Base-by-base conservation (phyloP, 768 basidiomycete genomes). In the Lactarius hatsudake region DNA sequence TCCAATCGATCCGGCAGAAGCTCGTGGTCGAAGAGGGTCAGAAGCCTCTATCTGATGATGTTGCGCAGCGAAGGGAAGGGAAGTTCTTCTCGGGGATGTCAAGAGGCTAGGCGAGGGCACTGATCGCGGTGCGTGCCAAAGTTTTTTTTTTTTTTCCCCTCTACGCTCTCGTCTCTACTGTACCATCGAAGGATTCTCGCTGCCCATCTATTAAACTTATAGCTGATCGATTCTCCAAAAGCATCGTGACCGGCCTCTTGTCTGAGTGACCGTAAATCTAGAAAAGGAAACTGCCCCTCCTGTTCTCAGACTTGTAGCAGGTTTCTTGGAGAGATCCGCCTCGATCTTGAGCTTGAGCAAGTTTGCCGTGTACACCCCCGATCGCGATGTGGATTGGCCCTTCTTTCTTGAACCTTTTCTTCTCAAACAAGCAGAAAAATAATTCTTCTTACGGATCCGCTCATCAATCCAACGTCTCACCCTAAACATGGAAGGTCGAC, bases 51-150 rank as follows among this genome's bases (percentile, higher is more conserved):
- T 81, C 81, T 2, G 81, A 89, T 63, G 85, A 89, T 74, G 79
- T 81, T 51, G 78, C 78, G 45, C 79, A 81, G 72, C 81, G 83
- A 71, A 82, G 81, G 73, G 83, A 71, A 82, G 81, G 73, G 78
- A 81, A 56, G 82, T 79, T 94, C 23, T 78, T 69, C n/a, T 92
- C 55, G 79, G 75, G 9, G 84, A 89, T 71, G 83, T 89, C 23
- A 89, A 86, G 70, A 80, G 84, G 2, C 73, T 93, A 20, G 92
- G 93, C 36, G 89, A 91, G 42, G 92, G 93, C 48, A 79, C 83
- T 20, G 92, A 93, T 69, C 86, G 85, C 80, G 92, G 93, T 89
- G 72, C 56, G 83, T 69, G 51, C 55, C 68, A 20, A 57, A 36
- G 45, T 28, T 58, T 18, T 36, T 8, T 45, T 10, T 2, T 10